A percentile compares a stretch with the other conserved stretches of the same genome.
These are phyloP conservation scores for Penicillium atrosanguineum DNA, from an alignment of 495 filamentous ascomycete species.

Conservation along the genomic window DNA sequence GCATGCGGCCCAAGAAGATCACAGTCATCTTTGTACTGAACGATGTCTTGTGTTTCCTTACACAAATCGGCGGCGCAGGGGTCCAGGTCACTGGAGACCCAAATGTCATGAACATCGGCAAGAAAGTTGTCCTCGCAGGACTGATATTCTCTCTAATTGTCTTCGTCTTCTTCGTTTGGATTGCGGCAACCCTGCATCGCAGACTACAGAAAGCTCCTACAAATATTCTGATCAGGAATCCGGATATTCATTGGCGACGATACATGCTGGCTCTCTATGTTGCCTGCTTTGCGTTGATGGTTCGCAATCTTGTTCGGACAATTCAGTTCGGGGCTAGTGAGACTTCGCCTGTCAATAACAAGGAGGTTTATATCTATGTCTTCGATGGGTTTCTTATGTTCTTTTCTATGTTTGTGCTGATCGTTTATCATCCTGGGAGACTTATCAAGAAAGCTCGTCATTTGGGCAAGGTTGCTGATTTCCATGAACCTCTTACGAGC, in stretches of 20 bases:
- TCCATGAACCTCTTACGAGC: conserved; percentile 1
- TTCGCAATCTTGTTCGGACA: conserved; percentile 41
- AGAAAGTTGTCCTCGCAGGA: conserved; percentile 31
- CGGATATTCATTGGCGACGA: conserved; percentile 20
- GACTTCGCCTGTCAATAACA: conserved; percentile 21
- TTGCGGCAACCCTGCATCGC: conserved; percentile 28
- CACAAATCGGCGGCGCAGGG: conserved; percentile 38
- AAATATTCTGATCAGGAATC: conserved; percentile 7
- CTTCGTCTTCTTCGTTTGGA: conserved; percentile 27
- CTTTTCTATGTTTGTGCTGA: conserved; percentile 21
- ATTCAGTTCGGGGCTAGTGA: conserved; percentile 36
- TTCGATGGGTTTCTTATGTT: conserved; percentile 39
- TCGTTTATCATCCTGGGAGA: conserved; percentile 33
- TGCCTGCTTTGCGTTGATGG: conserved; percentile 34
- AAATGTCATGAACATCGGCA: conserved; percentile 29
- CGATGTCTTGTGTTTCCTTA: conserved; percentile 33
- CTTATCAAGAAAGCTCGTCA: conserved; percentile 26
- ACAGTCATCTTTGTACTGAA: conserved; percentile 39
- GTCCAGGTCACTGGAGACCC: conserved; percentile 40
- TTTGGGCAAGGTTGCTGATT: conserved; percentile 9
- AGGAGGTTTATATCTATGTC: conserved; percentile 40
- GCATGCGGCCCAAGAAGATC: conserved; percentile 24
- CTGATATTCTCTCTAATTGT: conserved; percentile 34
- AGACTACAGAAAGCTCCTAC: conserved; percentile 9
- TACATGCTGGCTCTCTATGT: conserved; percentile 42